Base-by-base conservation (phyloP, 345 rosid species). In the Toxicodendron radicans region DNA sequence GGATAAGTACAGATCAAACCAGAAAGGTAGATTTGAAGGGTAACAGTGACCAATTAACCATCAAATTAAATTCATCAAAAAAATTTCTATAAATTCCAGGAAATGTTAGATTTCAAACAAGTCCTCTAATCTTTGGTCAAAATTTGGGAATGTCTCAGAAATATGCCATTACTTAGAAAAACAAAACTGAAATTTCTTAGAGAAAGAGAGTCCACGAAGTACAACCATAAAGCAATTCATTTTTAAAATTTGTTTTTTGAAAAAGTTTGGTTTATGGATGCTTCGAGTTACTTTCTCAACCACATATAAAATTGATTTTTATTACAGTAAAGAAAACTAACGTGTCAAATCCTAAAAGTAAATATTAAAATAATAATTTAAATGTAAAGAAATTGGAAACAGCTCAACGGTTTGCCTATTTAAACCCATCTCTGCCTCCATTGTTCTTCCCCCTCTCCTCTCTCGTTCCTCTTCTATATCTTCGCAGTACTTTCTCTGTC, bases 381-480 rank as follows among this genome's bases (percentile, higher is more conserved):
- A 38, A 71, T 48, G 53, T 1, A 61, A 27, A 21, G 52, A 5
- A 54, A 30, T 45, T 24, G 35, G 8, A 10, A 10, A 49, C n/a
- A 4, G 16, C 13, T 62, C 61, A 12, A 33, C 59, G 33, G 32
- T 48, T 77, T 41, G 74, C 79, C 88, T 83, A 87, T 84, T 62
- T 69, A 87, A 77, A 58, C 78, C 81, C 85, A 0, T 10, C 58
- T 72, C 57, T 8, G 66, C 66, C 17, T 57, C 73, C 11, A 3
- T 32, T 41, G 45, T 65, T 73, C 77, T 78, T 82, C 86, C 84
- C 84, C 86, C 81, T 72, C 63, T 24, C 8, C 68, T 68, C 54
- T 68, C 54, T 76, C 64, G 66, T 32, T 12, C 54, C 38, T 51
- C 70, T 46, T 65, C 64, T 16, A 6, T 14, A 2, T n/a, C 58